A percentile compares a stretch with the other conserved stretches of the same genome.
Conservation (phyloP, 208 protist species). For the Crithidia fasciculata region DNA sequence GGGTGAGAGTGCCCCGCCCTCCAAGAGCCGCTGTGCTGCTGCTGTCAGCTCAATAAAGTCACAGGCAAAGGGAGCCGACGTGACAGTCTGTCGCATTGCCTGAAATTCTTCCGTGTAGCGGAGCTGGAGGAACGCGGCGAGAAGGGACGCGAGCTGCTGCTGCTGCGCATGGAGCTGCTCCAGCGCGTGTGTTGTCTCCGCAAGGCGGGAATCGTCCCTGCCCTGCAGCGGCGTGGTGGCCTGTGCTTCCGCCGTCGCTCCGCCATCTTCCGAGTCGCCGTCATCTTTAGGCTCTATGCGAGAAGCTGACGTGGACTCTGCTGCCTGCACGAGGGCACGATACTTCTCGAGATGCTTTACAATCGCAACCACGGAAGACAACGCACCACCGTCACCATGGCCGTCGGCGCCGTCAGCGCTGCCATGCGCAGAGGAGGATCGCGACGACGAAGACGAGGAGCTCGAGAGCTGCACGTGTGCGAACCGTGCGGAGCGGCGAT, state of each 20-base stretch:
- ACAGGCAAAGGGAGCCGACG: conserved; percentile 47
- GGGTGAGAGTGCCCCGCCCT: conserved; percentile 7
- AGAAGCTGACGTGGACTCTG: not conserved
- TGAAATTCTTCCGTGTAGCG: conserved; percentile 34
- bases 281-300: not conserved
- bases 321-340: not conserved
- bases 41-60: conserved; percentile 49
- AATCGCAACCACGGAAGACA: not conserved
- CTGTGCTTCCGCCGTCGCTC: not conserved
- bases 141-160: conserved; percentile 23
- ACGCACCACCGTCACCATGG: not conserved
- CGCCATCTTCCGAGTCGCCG: not conserved
- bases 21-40: conserved; percentile 44
- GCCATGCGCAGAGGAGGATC: not conserved
- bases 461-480: conserved; percentile 1
- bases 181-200: not conserved
- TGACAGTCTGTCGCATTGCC: conserved; percentile 34
- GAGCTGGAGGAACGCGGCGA: conserved; percentile 40
- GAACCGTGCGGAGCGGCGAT: not conserved
- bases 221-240: not conserved
- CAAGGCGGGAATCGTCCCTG: not conserved
- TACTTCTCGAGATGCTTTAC: conserved; percentile 29
- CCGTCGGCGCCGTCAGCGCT: not conserved
- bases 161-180: conserved; percentile 5
- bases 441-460: conserved; percentile 1